Conservation (phyloP, 2,329 filamentous ascomycete species). For the Tolypocladium tropicale region DNA sequence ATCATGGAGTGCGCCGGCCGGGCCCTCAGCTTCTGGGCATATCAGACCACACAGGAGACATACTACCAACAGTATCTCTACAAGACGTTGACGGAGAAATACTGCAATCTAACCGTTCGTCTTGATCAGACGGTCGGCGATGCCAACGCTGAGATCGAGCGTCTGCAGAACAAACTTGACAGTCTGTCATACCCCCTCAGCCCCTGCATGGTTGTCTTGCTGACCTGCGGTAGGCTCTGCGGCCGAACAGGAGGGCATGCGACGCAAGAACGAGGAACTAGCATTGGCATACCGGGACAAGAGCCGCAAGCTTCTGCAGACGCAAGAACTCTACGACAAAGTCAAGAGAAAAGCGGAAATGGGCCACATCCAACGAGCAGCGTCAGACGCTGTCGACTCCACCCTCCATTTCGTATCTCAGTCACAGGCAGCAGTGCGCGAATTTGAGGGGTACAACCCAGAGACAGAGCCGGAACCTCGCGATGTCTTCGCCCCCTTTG, state of each 20-base stretch:
- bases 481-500: conserved; percentile 3
- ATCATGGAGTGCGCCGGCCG: conserved; percentile 82
- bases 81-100: conserved; percentile 64
- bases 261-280: conserved; percentile 64
- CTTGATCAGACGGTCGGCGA: conserved; percentile 66
- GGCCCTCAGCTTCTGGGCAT: conserved; percentile 75
- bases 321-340: conserved; percentile 55
- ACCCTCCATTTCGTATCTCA: conserved; percentile 11
- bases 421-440: not conserved
- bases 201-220: not conserved
- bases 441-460: conserved; percentile 2
- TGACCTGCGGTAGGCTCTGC: conserved; percentile 36
- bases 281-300: conserved; percentile 59
- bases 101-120: conserved; percentile 49
- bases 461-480: not conserved
- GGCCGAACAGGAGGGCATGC: conserved; percentile 50
- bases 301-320: conserved; percentile 55
- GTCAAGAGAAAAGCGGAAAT: conserved; percentile 45
- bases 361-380: conserved; percentile 43
- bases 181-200: conserved; percentile 30
- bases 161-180: conserved; percentile 53
- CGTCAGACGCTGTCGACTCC: conserved; percentile 31
- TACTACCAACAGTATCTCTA: conserved; percentile 65
- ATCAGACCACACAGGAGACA: conserved; percentile 79
- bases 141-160: conserved; percentile 62